phyloP scores from a whole-genome alignment of 2,329 filamentous ascomycete genomes.

The Verticillium nonalfalfae region DNA sequence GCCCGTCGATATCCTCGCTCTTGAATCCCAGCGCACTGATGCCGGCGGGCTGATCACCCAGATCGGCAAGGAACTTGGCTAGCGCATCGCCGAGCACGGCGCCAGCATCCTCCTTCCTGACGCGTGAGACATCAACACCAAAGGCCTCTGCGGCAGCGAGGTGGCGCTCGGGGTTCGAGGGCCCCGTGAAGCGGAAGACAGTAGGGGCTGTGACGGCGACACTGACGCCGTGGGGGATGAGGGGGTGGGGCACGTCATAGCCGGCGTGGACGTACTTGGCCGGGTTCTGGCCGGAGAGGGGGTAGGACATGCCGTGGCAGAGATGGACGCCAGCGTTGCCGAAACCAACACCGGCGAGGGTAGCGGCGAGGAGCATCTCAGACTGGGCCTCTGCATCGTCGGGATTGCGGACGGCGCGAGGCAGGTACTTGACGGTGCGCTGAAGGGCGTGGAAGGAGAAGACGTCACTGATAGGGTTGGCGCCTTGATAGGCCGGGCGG shows the following conservation, averaged over 20 bases:
- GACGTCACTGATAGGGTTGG: slow-evolving; percentile 96
- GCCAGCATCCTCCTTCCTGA: slow-evolving; percentile 84
- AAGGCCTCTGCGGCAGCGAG: slow-evolving; percentile 84
- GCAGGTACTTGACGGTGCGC: slow-evolving; percentile 85
- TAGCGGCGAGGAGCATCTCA: slow-evolving; percentile 93
- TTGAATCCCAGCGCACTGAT: slow-evolving; percentile 79
- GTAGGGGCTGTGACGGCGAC: slow-evolving; percentile 91
- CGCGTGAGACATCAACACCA: slow-evolving; percentile 80
- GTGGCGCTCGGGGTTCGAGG: slow-evolving; percentile 90
- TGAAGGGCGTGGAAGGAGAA: slow-evolving; percentile 85
- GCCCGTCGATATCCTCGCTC: slow-evolving; percentile 64
- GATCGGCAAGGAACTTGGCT: slow-evolving; percentile 67
- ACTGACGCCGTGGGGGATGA: slow-evolving; percentile 94
- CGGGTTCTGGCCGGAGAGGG: slow-evolving; percentile 91
- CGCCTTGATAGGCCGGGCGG: slow-evolving; percentile 90
- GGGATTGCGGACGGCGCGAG: slow-evolving; percentile 77
- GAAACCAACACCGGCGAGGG: slow-evolving; percentile 90
- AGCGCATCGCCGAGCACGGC: slow-evolving; percentile 82
- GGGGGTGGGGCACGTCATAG: slow-evolving; percentile 65
- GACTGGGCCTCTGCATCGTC: slow-evolving; percentile 90
- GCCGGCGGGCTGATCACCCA: slow-evolving; percentile 88
- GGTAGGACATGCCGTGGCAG: slow-evolving; percentile 70
- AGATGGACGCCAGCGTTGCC: slow-evolving; percentile 94
- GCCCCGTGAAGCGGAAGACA: slow-evolving; percentile 87
- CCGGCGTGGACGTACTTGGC: slow-evolving; percentile 75